Conservation (phyloP, 257 asterid genomes). For the Penstemon newberryi region DNA sequence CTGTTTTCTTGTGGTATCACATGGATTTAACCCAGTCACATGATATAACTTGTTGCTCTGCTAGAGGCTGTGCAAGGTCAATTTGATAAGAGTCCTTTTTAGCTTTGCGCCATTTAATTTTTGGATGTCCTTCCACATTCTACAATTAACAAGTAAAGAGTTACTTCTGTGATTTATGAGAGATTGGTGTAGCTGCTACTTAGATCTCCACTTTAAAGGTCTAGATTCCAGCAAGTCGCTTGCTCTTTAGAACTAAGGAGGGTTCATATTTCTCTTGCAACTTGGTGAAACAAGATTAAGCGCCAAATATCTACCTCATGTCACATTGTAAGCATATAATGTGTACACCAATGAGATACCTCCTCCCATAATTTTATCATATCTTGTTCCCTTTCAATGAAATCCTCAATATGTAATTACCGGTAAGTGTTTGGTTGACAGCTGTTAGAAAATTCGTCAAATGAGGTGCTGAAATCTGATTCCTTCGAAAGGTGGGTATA, state of each 20-base stretch:
- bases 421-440: not conserved
- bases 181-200: conserved; percentile 4
- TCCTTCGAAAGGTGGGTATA: not conserved
- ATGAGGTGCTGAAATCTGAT: not conserved
- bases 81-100: not conserved
- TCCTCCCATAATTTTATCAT: not conserved
- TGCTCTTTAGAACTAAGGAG: not conserved
- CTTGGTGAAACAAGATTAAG: not conserved
- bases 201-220: conserved; percentile 7
- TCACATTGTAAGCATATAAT: not conserved
- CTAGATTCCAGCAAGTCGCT: not conserved
- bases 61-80: conserved; percentile 15
- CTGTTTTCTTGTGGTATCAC: conserved; percentile 10
- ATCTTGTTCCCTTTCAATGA: not conserved
- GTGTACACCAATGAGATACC: not conserved
- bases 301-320: not conserved
- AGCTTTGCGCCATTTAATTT: not conserved
- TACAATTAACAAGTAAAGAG: not conserved
- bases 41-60: conserved; percentile 17
- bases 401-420: not conserved
- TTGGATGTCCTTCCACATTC: not conserved
- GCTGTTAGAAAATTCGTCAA: not conserved
- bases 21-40: conserved; percentile 15
- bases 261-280: not conserved
- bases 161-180: conserved; percentile 13